Conservation (phyloP, 345 rosid genomes). For the Luvunga scandens region DNA sequence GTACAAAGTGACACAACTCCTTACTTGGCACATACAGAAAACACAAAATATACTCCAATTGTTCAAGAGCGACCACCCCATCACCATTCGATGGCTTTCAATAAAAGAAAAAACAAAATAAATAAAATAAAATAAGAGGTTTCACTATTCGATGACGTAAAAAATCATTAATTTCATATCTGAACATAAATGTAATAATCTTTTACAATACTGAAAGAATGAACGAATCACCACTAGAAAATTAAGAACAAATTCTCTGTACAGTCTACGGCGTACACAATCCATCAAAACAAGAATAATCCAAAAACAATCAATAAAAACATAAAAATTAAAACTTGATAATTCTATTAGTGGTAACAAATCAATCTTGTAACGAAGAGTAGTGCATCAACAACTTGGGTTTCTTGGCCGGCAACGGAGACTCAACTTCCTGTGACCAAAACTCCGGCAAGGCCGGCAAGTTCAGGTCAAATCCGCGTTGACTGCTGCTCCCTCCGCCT, state of each 20-base stretch:
- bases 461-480: slow-evolving; percentile 77
- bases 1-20: too few species aligned
- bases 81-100: too few species aligned
- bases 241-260: slow-evolving; percentile 29
- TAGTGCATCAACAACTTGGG: slow-evolving; percentile 39
- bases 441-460: slow-evolving; percentile 76
- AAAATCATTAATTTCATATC: background rate
- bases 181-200: background rate
- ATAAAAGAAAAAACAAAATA: too few species aligned
- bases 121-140: too few species aligned
- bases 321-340: background rate
- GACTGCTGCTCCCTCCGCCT: slow-evolving; percentile 34
- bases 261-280: slow-evolving; percentile 19
- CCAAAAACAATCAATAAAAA: background rate
- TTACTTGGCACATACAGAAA: too few species aligned
- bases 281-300: slow-evolving; percentile 5
- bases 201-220: slow-evolving; percentile 2
- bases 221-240: slow-evolving; percentile 21
- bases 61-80: too few species aligned
- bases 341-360: background rate
- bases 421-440: slow-evolving; percentile 54
- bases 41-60: too few species aligned
- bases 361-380: background rate
- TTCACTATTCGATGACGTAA: background rate
- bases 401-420: slow-evolving; percentile 68